Evolutionary conservation across 306 rosid species (phyloP).

Genomic region (Psophocarpus tetragonolobus): DNA sequence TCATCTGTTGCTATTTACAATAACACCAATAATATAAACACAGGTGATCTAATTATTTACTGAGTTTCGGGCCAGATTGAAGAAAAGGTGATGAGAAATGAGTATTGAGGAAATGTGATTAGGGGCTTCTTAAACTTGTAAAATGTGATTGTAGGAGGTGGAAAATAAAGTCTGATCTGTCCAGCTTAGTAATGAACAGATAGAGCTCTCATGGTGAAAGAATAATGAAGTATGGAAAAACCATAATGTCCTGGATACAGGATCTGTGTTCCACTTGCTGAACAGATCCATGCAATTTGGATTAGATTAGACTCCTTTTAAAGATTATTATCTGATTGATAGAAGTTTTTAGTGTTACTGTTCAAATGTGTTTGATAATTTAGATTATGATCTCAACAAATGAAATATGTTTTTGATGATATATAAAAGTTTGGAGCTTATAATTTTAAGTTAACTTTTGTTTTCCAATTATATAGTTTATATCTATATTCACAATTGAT

Average conservation of each 20-base stretch:
- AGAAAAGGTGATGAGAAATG: background rate
- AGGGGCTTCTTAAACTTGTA: background rate
- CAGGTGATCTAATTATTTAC: constrained; percentile 5
- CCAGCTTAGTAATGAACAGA: background rate
- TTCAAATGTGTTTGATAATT: background rate
- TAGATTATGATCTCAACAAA: background rate
- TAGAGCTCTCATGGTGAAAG: background rate
- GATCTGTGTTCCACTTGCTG: background rate
- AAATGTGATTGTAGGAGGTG: background rate
- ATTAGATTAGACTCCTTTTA: background rate
- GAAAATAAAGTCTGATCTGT: background rate
- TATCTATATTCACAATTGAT: background rate
- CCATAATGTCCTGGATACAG: background rate
- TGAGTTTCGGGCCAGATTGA: background rate
- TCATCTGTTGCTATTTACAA: constrained; percentile 12
- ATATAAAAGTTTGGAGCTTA: background rate
- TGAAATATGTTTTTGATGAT: background rate
- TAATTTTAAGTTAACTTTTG: background rate
- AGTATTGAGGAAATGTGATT: background rate
- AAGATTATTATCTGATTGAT: background rate
- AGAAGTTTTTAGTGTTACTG: background rate
- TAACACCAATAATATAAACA: background rate
- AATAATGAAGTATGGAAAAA: background rate
- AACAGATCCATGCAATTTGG: background rate
- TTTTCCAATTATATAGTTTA: background rate